These are phyloP conservation scores for Protomyces inouyei DNA, from an alignment of 1,139 yeast species.

Conservation along the genomic window DNA sequence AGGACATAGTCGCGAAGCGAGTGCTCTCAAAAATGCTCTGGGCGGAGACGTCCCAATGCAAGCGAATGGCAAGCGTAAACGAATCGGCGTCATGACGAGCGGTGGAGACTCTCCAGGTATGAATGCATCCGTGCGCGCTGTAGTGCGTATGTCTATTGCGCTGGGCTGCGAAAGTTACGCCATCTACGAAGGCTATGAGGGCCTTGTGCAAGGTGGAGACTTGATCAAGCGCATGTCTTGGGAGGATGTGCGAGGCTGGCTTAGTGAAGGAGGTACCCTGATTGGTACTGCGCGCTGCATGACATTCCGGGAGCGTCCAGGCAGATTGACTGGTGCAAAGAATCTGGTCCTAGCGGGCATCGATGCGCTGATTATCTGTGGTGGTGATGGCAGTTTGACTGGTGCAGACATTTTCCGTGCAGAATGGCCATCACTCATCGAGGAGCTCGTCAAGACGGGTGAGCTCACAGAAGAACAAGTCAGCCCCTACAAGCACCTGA, in stretches of 20 bases:
- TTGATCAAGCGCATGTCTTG: constrained; percentile 73
- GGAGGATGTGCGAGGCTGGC: constrained; percentile 91
- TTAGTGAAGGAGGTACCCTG: constrained; percentile 81
- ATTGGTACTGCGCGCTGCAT: constrained; percentile 94
- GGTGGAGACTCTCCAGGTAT: constrained; percentile 99
- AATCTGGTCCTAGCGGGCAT: constrained; percentile 84
- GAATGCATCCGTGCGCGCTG: constrained; percentile 94
- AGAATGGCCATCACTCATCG: constrained; percentile 86
- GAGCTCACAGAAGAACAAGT: constrained; percentile 55
- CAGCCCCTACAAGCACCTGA: constrained; percentile 62
- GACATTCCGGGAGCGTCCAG: constrained; percentile 76
- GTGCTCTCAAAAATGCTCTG: constrained; percentile 4
- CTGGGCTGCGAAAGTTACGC: constrained; percentile 94
- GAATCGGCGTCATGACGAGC: constrained; percentile 92
- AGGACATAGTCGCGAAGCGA: not conserved
- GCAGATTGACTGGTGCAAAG: constrained; percentile 75
- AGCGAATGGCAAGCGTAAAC: constrained; percentile 41
- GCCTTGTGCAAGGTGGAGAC: constrained; percentile 71
- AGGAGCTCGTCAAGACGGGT: constrained; percentile 57
- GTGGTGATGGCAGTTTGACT: constrained; percentile 97
- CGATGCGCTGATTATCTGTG: constrained; percentile 94
- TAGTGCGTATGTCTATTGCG: constrained; percentile 82
- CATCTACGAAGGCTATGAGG: constrained; percentile 91
- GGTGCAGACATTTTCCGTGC: constrained; percentile 92
- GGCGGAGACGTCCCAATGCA: constrained; percentile 15